phyloP scores from a whole-genome alignment of 805 yeast species.

The Alloascoidea hylecoeti region DNA sequence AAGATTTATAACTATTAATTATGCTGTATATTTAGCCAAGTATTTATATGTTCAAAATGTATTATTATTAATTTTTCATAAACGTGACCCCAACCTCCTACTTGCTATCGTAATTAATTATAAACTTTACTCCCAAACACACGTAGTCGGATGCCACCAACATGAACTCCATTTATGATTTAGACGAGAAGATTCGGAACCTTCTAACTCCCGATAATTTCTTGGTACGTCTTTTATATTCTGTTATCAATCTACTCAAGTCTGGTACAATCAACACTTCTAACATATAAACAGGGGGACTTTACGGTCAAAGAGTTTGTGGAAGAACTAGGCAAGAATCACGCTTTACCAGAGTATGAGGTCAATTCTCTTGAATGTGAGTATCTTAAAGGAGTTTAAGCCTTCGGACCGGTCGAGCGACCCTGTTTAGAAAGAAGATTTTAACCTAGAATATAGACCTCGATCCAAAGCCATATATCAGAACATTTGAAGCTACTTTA shows the following conservation, averaged over 20 bases:
- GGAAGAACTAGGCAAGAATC: conserved; percentile 63
- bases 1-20: too few relatives aligned
- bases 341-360: conserved; percentile 34
- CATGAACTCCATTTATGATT: conserved; percentile 2
- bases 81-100: too few relatives aligned
- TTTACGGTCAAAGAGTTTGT: conserved; percentile 68
- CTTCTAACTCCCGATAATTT: conserved; percentile 2
- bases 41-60: too few relatives aligned
- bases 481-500: conserved; percentile 81
- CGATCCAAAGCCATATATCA: conserved; percentile 89
- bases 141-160: too few relatives aligned
- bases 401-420: conserved; percentile 7
- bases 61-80: too few relatives aligned
- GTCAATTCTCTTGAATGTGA: conserved; percentile 29
- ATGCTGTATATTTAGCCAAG: too few relatives aligned
- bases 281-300: conserved; percentile 24
- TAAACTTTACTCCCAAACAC: too few relatives aligned
- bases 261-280: too few relatives aligned
- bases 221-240: conserved; percentile 1
- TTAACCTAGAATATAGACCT: conserved; percentile 16
- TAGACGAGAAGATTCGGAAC: conserved; percentile 1
- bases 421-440: conserved; percentile 1
- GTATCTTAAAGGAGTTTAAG: conserved; percentile 6
- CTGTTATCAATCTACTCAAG: neutral
- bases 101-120: too few relatives aligned